Percentiles rank a stretch among this genome's conserved stretches.
Conservation (phyloP, 2,329 filamentous ascomycete species). For the Colletotrichum cordylinicola region DNA sequence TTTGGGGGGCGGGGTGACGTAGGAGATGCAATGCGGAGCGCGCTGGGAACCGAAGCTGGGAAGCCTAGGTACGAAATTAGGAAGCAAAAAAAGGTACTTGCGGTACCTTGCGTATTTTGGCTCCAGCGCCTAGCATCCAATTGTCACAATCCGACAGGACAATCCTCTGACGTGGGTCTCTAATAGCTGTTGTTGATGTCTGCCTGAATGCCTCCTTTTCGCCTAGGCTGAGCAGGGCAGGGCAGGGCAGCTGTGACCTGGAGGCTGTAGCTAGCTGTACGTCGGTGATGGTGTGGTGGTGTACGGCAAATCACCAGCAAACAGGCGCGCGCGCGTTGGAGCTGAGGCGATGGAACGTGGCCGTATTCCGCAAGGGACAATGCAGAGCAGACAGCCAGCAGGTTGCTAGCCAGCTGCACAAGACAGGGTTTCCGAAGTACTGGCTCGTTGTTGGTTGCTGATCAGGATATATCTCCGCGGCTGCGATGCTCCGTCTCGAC, state of each 20-base stretch:
- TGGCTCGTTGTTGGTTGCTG: neutral
- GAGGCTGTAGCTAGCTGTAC: neutral
- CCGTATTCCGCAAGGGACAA: neutral
- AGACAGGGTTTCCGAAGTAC: neutral
- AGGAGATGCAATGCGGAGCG: conserved; percentile 17
- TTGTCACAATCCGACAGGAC: neutral
- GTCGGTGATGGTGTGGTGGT: neutral
- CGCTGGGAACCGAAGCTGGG: neutral
- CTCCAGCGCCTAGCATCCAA: conserved; percentile 9
- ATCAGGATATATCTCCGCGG: neutral
- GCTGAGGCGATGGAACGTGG: neutral
- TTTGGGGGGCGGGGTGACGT: conserved; percentile 18
- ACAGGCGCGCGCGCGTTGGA: conserved; percentile 2
- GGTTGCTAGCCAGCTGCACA: neutral
- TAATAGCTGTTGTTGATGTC: neutral
- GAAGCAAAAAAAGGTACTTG: conserved; percentile 3
- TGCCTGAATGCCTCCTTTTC: neutral
- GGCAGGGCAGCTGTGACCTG: neutral
- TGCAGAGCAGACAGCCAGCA: neutral
- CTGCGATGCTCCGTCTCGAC: neutral
- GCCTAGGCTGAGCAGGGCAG: neutral
- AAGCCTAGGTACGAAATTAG: neutral
- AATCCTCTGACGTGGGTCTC: neutral
- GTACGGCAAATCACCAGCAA: neutral
- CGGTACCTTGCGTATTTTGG: conserved; percentile 4